Conservation (phyloP, 2,329 filamentous ascomycete species). For the Trichocomaceae sp. region DNA sequence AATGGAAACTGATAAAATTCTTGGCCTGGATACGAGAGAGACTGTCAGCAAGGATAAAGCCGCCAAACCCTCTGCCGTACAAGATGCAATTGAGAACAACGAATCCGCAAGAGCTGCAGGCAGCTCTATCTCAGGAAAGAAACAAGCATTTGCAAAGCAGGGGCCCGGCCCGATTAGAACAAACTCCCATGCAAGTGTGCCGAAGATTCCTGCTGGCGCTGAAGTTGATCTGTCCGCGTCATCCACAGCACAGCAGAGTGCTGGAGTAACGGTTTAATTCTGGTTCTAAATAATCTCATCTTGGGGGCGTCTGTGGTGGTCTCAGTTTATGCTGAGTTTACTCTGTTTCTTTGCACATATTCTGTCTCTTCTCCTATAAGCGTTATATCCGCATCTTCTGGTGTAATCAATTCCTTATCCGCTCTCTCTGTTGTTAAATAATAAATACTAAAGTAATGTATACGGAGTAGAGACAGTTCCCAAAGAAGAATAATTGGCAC, state of each 20-base stretch:
- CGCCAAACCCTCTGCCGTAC: slow-evolving; percentile 22
- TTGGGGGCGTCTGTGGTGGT: background rate
- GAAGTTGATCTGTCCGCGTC: slow-evolving; percentile 20
- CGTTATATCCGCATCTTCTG: background rate
- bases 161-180: slow-evolving; percentile 31
- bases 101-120: slow-evolving; percentile 31
- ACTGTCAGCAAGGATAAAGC: slow-evolving; percentile 15
- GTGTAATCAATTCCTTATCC: background rate
- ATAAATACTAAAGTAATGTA: too few relatives aligned
- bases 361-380: background rate
- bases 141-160: slow-evolving; percentile 9
- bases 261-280: slow-evolving; percentile 11
- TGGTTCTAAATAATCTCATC: background rate
- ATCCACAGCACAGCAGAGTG: slow-evolving; percentile 10
- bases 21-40: slow-evolving; percentile 34
- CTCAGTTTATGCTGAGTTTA: background rate
- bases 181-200: slow-evolving; percentile 18
- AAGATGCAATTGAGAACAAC: slow-evolving; percentile 30
- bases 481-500: background rate
- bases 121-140: slow-evolving; percentile 10
- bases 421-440: background rate
- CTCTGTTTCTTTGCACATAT: background rate
- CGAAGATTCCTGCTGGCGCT: slow-evolving; percentile 19
- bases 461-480: background rate
- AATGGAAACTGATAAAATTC: slow-evolving; percentile 55